Percentiles rank a stretch among this genome's conserved stretches.
phyloP scores from a whole-genome alignment of 768 basidiomycete genomes.

The Scleroderma citrinum region DNA sequence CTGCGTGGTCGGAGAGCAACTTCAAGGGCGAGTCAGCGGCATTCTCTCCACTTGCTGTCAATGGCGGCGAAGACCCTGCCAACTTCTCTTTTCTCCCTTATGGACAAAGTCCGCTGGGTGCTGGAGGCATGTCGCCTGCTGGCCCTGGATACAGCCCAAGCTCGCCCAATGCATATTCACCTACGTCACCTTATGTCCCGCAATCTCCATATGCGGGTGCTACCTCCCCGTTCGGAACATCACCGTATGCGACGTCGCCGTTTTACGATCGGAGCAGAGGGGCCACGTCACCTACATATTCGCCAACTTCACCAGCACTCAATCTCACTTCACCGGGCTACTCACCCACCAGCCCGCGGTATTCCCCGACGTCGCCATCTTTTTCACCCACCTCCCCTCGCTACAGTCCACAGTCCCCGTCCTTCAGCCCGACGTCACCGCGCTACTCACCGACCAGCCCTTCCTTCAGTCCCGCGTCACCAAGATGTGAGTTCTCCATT shows the following conservation, averaged over 20 bases:
- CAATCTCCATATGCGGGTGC: slow-evolving; percentile 80
- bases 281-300: slow-evolving; percentile 79
- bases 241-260: slow-evolving; percentile 80
- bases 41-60: slow-evolving; percentile 92
- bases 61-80: slow-evolving; percentile 76
- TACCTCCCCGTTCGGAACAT: slow-evolving; percentile 76
- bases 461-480: slow-evolving; percentile 91
- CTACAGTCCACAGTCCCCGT: slow-evolving; percentile 86
- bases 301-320: slow-evolving; percentile 80
- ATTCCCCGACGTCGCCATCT: slow-evolving; percentile 78
- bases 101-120: slow-evolving; percentile 80
- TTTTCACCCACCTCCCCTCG: slow-evolving; percentile 83
- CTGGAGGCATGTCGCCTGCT: slow-evolving; percentile 85
- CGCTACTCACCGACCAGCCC: slow-evolving; percentile 87
- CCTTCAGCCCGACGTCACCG: slow-evolving; percentile 87
- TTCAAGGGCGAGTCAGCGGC: slow-evolving; percentile 84
- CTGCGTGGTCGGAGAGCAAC: slow-evolving; percentile 68
- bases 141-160: slow-evolving; percentile 87
- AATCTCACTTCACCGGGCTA: slow-evolving; percentile 75
- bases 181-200: slow-evolving; percentile 85
- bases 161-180: slow-evolving; percentile 84
- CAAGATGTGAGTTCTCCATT: slow-evolving; percentile 56
- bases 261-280: slow-evolving; percentile 65
- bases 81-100: slow-evolving; percentile 71
- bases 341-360: slow-evolving; percentile 68